Percentiles rank a stretch among this genome's conserved stretches.
Conservation (phyloP, 495 filamentous ascomycete genomes). For the Annulohypoxylon stygium region DNA sequence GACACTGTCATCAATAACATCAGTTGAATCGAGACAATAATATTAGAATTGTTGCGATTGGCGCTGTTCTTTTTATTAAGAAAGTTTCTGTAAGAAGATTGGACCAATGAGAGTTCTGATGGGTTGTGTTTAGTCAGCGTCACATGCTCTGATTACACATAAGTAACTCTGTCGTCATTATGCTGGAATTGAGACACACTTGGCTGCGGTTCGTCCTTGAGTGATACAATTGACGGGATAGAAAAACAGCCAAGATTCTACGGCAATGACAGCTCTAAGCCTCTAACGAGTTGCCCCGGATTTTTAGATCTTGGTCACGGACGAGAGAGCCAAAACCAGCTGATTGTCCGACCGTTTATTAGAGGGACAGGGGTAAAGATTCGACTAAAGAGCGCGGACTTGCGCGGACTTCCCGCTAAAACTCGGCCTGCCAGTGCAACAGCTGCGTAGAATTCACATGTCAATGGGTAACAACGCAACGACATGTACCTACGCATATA, state of each 20-base stretch:
- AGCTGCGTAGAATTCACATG: slow-evolving; percentile 38
- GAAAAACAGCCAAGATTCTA: background rate
- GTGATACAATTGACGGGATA: background rate
- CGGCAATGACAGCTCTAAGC: background rate
- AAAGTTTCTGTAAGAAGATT: background rate
- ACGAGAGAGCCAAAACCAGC: slow-evolving; percentile 24
- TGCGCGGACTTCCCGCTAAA: slow-evolving; percentile 21
- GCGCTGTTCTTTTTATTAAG: background rate
- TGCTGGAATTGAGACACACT: slow-evolving; percentile 8
- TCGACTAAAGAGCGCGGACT: slow-evolving; percentile 19
- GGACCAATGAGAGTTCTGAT: background rate
- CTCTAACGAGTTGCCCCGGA: slow-evolving; percentile 20
- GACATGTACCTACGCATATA: background rate
- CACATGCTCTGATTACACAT: background rate
- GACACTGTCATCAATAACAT: background rate
- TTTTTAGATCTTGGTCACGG: slow-evolving; percentile 37
- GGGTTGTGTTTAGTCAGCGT: slow-evolving; percentile 10
- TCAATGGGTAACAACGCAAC: slow-evolving; percentile 12
- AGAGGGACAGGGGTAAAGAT: slow-evolving; percentile 23
- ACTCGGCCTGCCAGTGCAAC: slow-evolving; percentile 5
- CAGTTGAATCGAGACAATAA: background rate
- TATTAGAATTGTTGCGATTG: background rate
- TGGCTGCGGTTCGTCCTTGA: background rate
- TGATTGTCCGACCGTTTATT: slow-evolving; percentile 23
- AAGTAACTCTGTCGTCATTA: slow-evolving; percentile 12